Percentiles rank a stretch among this genome's conserved stretches.
phyloP scores from a whole-genome alignment of 1,284 basidiomycete genomes.

The Puccinia novopanici region DNA sequence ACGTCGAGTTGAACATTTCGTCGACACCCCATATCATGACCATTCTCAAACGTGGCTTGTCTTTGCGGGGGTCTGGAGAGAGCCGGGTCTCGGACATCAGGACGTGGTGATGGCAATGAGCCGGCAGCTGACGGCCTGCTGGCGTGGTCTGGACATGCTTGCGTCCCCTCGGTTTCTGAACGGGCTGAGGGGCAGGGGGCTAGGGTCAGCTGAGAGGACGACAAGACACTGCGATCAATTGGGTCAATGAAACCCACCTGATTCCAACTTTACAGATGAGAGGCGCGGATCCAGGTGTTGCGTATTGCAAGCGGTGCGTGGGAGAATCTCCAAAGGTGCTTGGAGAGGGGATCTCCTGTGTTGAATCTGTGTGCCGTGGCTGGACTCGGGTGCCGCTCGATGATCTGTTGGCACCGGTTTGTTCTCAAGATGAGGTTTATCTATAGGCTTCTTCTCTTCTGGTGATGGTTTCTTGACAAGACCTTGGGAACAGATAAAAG shows the following conservation, averaged over 20 bases:
- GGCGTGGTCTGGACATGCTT: not conserved
- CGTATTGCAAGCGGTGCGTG: not conserved
- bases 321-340: not conserved
- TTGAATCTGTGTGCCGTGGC: not conserved
- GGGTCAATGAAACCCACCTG: not conserved
- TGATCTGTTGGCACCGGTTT: not conserved
- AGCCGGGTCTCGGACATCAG: not conserved
- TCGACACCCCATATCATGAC: not conserved
- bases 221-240: not conserved
- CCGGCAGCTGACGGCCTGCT: not conserved
- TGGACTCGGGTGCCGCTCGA: not conserved
- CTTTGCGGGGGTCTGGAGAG: too few relatives aligned
- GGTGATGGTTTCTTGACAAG: not conserved
- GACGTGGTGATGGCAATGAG: slow-evolving; percentile 4
- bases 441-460: not conserved
- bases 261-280: not conserved
- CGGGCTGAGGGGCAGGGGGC: not conserved
- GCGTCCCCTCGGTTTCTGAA: not conserved
- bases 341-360: not conserved
- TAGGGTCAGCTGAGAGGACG: not conserved
- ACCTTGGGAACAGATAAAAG: not conserved
- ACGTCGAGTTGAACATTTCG: not conserved
- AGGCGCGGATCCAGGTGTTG: slow-evolving; percentile 14
- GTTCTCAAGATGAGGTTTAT: not conserved
- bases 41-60: too few relatives aligned